These are phyloP conservation scores for Trametes versicolor DNA, from an alignment of 1,284 basidiomycete genomes.

Conservation along the genomic window DNA sequence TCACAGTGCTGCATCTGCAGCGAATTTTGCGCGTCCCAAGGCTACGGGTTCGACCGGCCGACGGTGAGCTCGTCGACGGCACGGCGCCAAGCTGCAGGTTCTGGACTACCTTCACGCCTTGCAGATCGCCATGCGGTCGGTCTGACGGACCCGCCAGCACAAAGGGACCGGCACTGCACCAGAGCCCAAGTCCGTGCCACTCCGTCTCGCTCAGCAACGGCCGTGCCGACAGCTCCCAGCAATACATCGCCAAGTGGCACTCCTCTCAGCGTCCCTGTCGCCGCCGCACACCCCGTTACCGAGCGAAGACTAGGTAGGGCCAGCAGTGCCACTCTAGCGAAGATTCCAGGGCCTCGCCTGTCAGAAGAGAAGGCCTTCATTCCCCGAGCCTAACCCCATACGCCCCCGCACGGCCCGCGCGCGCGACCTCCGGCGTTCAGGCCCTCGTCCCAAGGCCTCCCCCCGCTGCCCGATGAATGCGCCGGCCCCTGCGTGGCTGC, in stretches of 20 bases:
- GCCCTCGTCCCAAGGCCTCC: conserved; percentile 13
- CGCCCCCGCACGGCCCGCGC: conserved; percentile 8
- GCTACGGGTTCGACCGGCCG: conserved; percentile 3
- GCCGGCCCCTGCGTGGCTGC: neutral
- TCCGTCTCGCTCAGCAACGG: neutral
- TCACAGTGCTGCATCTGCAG: neutral
- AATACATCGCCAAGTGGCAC: neutral
- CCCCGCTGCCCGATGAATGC: conserved; percentile 8
- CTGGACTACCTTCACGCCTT: neutral
- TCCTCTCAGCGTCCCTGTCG: neutral
- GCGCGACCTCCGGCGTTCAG: conserved; percentile 21
- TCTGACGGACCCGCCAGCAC: neutral
- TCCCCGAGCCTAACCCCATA: conserved; percentile 22
- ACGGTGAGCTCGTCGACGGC: neutral
- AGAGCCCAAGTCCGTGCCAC: neutral
- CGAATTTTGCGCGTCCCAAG: conserved; percentile 6
- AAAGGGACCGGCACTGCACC: neutral
- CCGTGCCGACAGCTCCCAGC: neutral
- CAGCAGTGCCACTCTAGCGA: conserved; percentile 25
- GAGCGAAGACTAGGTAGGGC: conserved; percentile 2
- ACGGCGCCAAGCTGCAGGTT: conserved; percentile 4
- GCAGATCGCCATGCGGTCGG: neutral
- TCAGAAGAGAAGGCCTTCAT: conserved; percentile 22
- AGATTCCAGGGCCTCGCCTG: conserved; percentile 10
- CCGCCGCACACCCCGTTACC: neutral